These are phyloP conservation scores for Inonotus obliquus DNA, from an alignment of 1,284 basidiomycete species.

Conservation along the genomic window DNA sequence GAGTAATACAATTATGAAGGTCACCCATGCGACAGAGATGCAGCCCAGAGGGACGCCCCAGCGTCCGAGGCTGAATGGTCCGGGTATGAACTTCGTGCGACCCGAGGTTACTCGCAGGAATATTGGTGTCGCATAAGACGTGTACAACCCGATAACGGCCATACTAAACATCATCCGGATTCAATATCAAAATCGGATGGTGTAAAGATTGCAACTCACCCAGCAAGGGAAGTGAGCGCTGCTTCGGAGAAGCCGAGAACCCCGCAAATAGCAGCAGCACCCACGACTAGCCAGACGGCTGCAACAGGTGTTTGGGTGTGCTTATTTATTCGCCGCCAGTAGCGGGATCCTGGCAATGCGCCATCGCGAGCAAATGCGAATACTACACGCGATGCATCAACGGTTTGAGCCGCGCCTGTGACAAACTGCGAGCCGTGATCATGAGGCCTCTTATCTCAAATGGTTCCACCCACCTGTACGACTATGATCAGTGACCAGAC, in stretches of 20 bases:
- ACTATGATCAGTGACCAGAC: constrained; percentile 70
- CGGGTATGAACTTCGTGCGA: constrained; percentile 48
- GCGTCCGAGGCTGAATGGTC: constrained; percentile 54
- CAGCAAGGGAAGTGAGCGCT: constrained; percentile 60
- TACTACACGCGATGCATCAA: constrained; percentile 70
- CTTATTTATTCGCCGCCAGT: constrained; percentile 57
- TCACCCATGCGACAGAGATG: constrained; percentile 61
- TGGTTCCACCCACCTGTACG: constrained; percentile 60
- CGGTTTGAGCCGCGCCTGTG: constrained; percentile 68
- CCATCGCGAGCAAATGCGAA: constrained; percentile 73
- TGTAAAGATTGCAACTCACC: constrained; percentile 35
- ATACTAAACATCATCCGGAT: constrained; percentile 37
- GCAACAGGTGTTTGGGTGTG: constrained; percentile 64
- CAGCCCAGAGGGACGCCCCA: constrained; percentile 57
- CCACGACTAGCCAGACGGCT: constrained; percentile 72
- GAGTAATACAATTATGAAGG: constrained; percentile 56
- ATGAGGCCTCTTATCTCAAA: constrained; percentile 68
- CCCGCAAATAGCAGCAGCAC: constrained; percentile 50
- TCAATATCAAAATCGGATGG: neutral
- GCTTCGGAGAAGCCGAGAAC: constrained; percentile 61
- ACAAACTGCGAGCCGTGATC: constrained; percentile 54
- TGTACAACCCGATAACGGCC: constrained; percentile 65
- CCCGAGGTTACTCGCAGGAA: constrained; percentile 68
- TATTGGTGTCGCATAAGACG: constrained; percentile 64
- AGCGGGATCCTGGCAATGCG: constrained; percentile 64